These are phyloP conservation scores for Hypoxylon subgilvum DNA, from an alignment of 495 filamentous ascomycete genomes.

Conservation along the genomic window DNA sequence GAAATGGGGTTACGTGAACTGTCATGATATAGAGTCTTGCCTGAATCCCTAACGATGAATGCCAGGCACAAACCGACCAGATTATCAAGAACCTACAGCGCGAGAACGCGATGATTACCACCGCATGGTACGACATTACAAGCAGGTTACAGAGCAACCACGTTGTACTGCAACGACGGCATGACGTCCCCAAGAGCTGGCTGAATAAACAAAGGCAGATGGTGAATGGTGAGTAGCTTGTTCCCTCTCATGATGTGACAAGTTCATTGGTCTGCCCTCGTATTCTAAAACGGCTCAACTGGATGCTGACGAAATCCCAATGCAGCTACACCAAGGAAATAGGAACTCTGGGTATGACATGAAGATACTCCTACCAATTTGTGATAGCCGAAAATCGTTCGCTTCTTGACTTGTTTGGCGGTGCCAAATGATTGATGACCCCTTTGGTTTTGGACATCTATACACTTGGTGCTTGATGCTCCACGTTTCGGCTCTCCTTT, in stretches of 20 bases:
- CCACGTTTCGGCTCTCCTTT: neutral
- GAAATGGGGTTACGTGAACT: too few species aligned
- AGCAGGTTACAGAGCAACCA: constrained; percentile 86
- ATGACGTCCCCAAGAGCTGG: constrained; percentile 86
- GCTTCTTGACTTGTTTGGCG: neutral
- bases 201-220: constrained; percentile 83
- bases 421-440: neutral
- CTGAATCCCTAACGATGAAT: constrained; percentile 22
- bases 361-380: neutral
- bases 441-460: constrained; percentile 5
- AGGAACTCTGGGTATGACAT: constrained; percentile 42
- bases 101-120: constrained; percentile 83
- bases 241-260: neutral
- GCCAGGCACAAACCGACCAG: constrained; percentile 63
- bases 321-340: constrained; percentile 56
- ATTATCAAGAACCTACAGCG: constrained; percentile 73
- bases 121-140: constrained; percentile 90
- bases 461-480: neutral
- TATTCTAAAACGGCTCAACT: neutral
- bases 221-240: constrained; percentile 59
- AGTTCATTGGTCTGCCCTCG: neutral
- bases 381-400: neutral
- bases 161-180: constrained; percentile 73
- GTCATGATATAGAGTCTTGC: neutral
- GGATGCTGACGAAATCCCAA: neutral